Base-by-base conservation (phyloP, 1,284 basidiomycete species). In the Trametes sp. region DNA sequence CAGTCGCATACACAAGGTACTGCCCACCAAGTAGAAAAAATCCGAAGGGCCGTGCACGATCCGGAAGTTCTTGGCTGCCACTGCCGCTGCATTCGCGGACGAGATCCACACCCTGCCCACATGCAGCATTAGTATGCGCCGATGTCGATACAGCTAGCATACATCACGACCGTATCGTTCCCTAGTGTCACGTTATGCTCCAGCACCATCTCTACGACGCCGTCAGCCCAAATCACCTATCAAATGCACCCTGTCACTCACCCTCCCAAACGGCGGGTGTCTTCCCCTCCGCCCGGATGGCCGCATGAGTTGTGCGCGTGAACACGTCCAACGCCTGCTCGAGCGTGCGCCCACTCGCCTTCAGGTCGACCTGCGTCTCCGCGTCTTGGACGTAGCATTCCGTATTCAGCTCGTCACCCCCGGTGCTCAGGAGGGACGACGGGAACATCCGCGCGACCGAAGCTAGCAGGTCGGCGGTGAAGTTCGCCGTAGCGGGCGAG, bases 371-470 rank as follows among this genome's bases (percentile, higher is more conserved):
- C 67, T 86, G 83, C 0, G 90, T 91, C 62, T 81, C 74, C 1
- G 76, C 67, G 72, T 94, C 92, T 31, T 86, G 73, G 0, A 78
- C 77, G 71, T 92, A 94, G 75, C 92, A 94, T 33, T 81, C 80
- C 8, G 74, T 71, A 70, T 94, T 94, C 62, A 95, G 74, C 75
- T 95, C 93, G 72, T 95, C 94, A 0, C 94, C 94, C 0, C 94
- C 94, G 0, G 91, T 91, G 65, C 86, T 87, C 72, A 96, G 86
- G 59, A 90, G 80, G 23, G 75, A 79, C 6, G 87, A 85, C 0
- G 85, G 83, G 62, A 90, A 82, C 42, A 84, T 75, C 16, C 75
- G 72, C 1, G 84, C 77, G 1, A 79, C 74, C 0, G 76, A 69
- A 1, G 72, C 63, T 58, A 88, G 79, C 31, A 90, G 69, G 6